phyloP scores from a whole-genome alignment of 106 monocot species.

The Dendrobium nobile region DNA sequence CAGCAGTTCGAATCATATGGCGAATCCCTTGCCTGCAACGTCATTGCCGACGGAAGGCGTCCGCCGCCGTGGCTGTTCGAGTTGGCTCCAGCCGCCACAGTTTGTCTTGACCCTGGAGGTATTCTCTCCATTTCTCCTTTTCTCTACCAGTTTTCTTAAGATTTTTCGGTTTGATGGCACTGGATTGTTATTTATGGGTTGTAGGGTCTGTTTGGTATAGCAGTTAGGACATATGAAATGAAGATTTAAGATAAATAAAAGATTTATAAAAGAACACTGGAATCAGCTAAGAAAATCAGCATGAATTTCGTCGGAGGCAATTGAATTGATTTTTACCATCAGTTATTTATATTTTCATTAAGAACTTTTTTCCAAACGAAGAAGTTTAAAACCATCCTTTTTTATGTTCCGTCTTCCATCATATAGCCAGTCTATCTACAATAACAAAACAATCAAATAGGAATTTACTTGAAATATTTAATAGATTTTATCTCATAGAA shows the following conservation, averaged over 20 bases:
- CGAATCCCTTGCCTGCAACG: conserved; percentile 46
- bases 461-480: neutral
- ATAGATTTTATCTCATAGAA: neutral
- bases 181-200: neutral
- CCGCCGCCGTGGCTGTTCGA: conserved; percentile 55
- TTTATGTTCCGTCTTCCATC: neutral
- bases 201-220: neutral
- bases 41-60: conserved; percentile 39
- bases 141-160: neutral
- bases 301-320: neutral
- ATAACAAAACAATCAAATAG: neutral
- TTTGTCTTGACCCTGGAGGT: conserved; percentile 28
- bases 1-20: conserved; percentile 53
- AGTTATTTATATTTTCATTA: neutral
- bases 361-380: neutral
- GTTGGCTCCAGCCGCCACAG: neutral
- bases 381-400: neutral
- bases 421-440: neutral
- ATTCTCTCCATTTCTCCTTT: conserved; percentile 5
- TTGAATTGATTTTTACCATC: neutral
- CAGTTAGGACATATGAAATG: neutral
- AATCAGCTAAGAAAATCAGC: too few species aligned
- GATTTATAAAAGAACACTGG: too few species aligned
- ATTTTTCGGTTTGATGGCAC: neutral
- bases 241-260: neutral